Evolutionary conservation across 2,329 filamentous ascomycete genomes (phyloP), one percentile per base, ranked within the genome.

Genomic region (Pseudocercospora crystallina): DNA sequence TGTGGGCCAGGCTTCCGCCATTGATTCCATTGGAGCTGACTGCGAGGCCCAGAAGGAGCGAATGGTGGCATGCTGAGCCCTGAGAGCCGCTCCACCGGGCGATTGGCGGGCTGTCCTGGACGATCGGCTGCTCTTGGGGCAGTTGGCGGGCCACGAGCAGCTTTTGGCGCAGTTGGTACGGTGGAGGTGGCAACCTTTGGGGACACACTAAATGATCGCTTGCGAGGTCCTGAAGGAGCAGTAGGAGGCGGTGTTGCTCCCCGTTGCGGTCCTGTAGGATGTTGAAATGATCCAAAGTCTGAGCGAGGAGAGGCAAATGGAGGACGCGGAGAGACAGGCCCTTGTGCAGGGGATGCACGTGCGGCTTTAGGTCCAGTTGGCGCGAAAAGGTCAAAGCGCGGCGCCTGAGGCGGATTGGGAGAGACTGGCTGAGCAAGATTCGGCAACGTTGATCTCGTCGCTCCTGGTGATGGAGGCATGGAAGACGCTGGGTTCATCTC

Each of bases 1-100:
- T 62, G 59, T 7, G 70, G 62, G 30, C 70, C 71, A 46, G 73
- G 73, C 20, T 72, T 64, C 20, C 72, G 69, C 72, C 72, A 76
- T 61, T 75, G 73, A 53, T 65, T 62, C 61, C 64, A 65, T 43
- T 60, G 55, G n/a, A 54, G 63, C 12, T 70, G 66, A 39, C 65
- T 63, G 49, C 61, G 51, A 20, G 63, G 61, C 12, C 62, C 62
- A 30, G 56, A 53, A 2, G 58, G 60, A 8, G 56, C 60, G 20
- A 64, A 57, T 2, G 61, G 49, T 17, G 56, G 52, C 35, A 41
- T 39, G 12, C 56, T 48, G 15, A 50, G 45, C 13, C 49, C 44
- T 26, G 20, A 26, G 4, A 26, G 3, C 14, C 57, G 46, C 26
- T 58, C 58, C 14, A 58, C 48, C 2, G 46, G 51, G 31, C 65